phyloP scores from a whole-genome alignment of 306 rosid genomes.

The Acmispon strigosus region DNA sequence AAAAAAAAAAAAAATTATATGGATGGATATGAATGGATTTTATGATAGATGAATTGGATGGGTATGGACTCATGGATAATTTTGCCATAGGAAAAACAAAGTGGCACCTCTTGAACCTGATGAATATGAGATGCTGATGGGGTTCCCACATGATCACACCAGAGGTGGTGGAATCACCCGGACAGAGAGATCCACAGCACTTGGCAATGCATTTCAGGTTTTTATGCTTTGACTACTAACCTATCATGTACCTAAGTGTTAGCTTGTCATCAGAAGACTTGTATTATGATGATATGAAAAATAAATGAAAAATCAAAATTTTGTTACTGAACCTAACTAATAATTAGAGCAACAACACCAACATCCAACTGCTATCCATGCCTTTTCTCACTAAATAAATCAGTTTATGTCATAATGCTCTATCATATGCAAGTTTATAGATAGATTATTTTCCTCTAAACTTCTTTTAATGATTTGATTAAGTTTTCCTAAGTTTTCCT shows the following conservation, averaged over 20 bases:
- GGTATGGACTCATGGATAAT: too few species aligned
- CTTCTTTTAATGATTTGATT: too few species aligned
- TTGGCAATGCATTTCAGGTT: constrained; percentile 81
- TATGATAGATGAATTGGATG: too few species aligned
- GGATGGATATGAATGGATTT: too few species aligned
- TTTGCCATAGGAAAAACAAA: constrained; percentile 69
- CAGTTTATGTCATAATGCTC: too few species aligned
- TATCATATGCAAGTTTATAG: too few species aligned
- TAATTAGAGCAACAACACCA: neutral
- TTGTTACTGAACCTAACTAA: neutral
- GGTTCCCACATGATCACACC: constrained; percentile 74
- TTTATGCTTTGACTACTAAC: neutral
- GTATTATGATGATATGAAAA: neutral
- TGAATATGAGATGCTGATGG: constrained; percentile 64
- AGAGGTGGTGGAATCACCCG: constrained; percentile 74
- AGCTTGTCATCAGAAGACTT: neutral
- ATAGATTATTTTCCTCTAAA: too few species aligned
- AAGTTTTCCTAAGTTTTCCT: too few species aligned
- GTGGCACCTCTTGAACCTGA: constrained; percentile 76
- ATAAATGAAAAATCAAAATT: neutral
- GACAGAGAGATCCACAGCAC: constrained; percentile 58
- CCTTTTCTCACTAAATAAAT: too few species aligned
- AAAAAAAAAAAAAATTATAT: too few species aligned
- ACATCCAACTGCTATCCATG: too few species aligned
- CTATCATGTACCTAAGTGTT: neutral